Base-by-base conservation (phyloP, 2,329 filamentous ascomycete genomes). In the Calycina herbarum region DNA sequence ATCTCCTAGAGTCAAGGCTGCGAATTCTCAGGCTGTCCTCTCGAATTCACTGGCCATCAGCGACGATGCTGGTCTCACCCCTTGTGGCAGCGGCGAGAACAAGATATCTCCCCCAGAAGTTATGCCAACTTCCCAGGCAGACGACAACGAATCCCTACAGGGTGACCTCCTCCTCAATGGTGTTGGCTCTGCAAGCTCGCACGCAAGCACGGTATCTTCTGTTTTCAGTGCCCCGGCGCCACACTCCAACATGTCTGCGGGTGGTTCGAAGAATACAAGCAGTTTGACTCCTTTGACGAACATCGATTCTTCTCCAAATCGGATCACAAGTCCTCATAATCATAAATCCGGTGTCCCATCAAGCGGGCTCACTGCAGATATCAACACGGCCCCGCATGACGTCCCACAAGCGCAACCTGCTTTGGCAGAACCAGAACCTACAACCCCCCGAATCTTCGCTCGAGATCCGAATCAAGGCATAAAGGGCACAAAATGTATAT, bases 181-280 rank as follows among this genome's bases (percentile, higher is more conserved):
- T 68, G 84, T 89, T 72, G 89, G 86, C 73, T 93, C 91, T 61
- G 86, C 88, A 64, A 92, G 88, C 78, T 93, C 90, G 65, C 83
- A 89, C 74, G 83, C 85, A 65, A 93, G 89, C 79, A 86, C 88
- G 63, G 84, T 84, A 61, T 92, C 89, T 57, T 92, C 92, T 63
- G 82, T 90, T 70, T 91, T 91, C 79, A 91, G 87, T 78, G 71
- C 72, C 35, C 68, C 72, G 31, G 65, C 66, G 13, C 73, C 71
- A 54, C 70, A 72, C 42, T 67, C 70, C 51, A 69, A 70, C 64
- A 68, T 73, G 58, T 68, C 74, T 27, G 69, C 73, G 29, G 67
- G 62, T 64, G 68, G 67, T n/a, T 67, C 74, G 57, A 69, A 64
- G 40, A 74, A 74, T 66, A 51, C 72, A 24, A 81, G 82, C 73